phyloP scores from a whole-genome alignment of 495 filamentous ascomycete species.

The Talaromyces wortmannii region DNA sequence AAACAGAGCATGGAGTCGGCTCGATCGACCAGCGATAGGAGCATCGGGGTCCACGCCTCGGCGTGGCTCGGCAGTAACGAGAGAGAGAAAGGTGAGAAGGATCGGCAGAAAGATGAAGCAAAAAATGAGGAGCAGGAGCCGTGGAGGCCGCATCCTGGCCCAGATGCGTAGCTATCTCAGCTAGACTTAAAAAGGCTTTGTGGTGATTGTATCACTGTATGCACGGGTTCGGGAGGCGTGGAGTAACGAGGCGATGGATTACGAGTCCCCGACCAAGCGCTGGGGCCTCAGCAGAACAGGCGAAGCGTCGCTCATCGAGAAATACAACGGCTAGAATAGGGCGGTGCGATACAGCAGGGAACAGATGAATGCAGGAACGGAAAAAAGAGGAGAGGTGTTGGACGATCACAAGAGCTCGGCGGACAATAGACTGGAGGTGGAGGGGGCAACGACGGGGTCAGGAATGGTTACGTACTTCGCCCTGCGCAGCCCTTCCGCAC shows the following conservation, averaged over 20 bases:
- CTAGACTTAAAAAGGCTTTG: conserved; percentile 1
- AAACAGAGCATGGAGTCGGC: conserved; percentile 48
- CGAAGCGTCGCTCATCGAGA: conserved; percentile 32
- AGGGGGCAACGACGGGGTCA: too few relatives aligned
- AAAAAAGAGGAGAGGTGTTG: background rate
- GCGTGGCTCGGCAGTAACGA: conserved; percentile 27
- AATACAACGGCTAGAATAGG: conserved; percentile 1
- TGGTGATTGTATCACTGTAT: background rate
- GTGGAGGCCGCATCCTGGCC: conserved; percentile 48
- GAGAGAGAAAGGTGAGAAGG: conserved; percentile 44
- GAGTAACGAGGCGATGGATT: conserved; percentile 9
- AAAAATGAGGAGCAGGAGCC: conserved; percentile 43
- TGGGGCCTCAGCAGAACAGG: conserved; percentile 23
- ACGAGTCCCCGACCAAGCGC: conserved; percentile 28
- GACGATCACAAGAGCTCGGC: too few relatives aligned
- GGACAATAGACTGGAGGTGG: too few relatives aligned
- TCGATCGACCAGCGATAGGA: conserved; percentile 29
- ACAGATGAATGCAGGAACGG: background rate
- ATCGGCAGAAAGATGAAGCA: conserved; percentile 49
- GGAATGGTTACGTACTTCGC: too few relatives aligned
- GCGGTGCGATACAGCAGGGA: background rate
- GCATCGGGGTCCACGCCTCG: conserved; percentile 29
- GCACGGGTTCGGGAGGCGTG: conserved; percentile 6
- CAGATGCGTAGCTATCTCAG: conserved; percentile 6
- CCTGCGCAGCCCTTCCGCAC: too few relatives aligned